Conservation (phyloP, 2,329 filamentous ascomycete species). For the Exophiala lecanii-corni region DNA sequence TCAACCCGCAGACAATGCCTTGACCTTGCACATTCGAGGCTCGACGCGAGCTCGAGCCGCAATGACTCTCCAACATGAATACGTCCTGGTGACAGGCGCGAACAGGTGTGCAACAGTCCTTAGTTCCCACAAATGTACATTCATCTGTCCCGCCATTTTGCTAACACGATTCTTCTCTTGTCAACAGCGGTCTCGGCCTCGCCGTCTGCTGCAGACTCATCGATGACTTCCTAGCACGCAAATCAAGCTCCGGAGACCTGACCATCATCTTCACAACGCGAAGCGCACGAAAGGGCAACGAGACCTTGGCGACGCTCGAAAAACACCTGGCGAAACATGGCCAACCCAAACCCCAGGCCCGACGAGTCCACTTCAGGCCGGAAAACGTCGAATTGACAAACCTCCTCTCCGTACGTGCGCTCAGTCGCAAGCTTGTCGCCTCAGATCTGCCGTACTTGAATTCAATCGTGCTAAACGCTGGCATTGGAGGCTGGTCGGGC, state of each 20-base stretch:
- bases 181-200: conserved; percentile 84
- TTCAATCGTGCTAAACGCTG: conserved; percentile 77
- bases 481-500: conserved; percentile 81
- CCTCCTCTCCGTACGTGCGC: conserved; percentile 51
- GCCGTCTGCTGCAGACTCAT: conserved; percentile 79
- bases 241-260: conserved; percentile 55
- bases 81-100: conserved; percentile 73
- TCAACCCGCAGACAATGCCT: too few species aligned
- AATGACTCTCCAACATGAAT: conserved; percentile 14
- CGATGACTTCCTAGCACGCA: conserved; percentile 68
- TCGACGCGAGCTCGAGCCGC: background rate
- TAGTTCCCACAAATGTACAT: conserved; percentile 1
- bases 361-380: conserved; percentile 48
- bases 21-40: too few species aligned
- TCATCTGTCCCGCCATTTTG: conserved; percentile 1
- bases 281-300: conserved; percentile 65
- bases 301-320: conserved; percentile 63
- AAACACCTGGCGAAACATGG: conserved; percentile 51
- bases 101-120: conserved; percentile 61
- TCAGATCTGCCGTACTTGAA: conserved; percentile 65
- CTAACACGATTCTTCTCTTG: background rate
- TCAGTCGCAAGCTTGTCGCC: conserved; percentile 47
- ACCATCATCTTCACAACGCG: conserved; percentile 82
- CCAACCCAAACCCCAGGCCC: conserved; percentile 37
- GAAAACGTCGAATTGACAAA: conserved; percentile 56